A percentile compares a stretch with the other conserved stretches of the same genome.
Conservation (phyloP, 768 basidiomycete species). For the Phallus indusiatus region DNA sequence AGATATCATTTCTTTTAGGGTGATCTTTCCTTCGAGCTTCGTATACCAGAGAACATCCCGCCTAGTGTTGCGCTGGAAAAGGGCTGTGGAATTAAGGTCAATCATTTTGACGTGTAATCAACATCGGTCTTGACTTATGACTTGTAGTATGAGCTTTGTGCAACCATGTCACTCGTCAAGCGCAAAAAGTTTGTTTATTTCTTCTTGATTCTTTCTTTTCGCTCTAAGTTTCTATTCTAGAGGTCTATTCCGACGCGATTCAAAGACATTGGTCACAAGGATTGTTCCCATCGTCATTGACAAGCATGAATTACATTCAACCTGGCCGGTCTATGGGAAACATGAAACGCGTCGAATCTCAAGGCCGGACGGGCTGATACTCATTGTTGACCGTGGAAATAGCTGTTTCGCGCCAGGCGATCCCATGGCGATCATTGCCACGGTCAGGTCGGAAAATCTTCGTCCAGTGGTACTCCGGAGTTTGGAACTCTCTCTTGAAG, state of each 20-base stretch:
- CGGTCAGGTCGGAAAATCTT: constrained; percentile 60
- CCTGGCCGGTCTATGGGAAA: constrained; percentile 87
- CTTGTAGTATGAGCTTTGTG: constrained; percentile 85
- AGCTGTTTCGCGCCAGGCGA: constrained; percentile 87
- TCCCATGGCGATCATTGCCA: constrained; percentile 60
- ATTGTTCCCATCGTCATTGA: constrained; percentile 71
- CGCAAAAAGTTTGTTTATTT: constrained; percentile 60
- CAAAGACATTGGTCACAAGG: constrained; percentile 57
- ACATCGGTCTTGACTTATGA: constrained; percentile 36
- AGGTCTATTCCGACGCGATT: constrained; percentile 74
- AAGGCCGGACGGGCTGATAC: constrained; percentile 55
- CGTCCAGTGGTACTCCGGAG: constrained; percentile 68
- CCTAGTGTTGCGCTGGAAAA: constrained; percentile 75
- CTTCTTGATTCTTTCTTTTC: not conserved
- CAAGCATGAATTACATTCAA: constrained; percentile 89
- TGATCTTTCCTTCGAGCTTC: constrained; percentile 85
- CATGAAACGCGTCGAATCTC: constrained; percentile 56
- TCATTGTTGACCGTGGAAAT: constrained; percentile 64
- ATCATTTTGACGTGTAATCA: not conserved
- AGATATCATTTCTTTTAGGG: constrained; percentile 38
- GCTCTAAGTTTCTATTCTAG: constrained; percentile 26
- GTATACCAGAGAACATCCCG: constrained; percentile 87
- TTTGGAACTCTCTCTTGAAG: constrained; percentile 73
- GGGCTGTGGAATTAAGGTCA: constrained; percentile 37
- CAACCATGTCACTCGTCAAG: constrained; percentile 65